Percentiles rank a stretch among this genome's conserved stretches.
phyloP scores from a whole-genome alignment of 148 eudicot species.

The Arctostaphylos glauca region DNA sequence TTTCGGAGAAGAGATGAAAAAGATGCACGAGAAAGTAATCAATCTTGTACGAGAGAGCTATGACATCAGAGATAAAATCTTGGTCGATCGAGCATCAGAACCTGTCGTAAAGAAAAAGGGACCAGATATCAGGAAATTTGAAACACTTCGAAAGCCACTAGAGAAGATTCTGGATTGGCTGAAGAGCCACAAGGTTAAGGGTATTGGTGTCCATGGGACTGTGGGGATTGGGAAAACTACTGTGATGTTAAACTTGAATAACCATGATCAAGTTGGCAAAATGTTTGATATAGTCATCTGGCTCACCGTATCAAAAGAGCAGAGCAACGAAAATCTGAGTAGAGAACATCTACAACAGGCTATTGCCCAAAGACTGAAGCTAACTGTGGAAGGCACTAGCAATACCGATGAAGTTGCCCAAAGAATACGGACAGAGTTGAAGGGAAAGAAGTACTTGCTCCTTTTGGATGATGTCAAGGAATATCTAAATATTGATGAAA shows the following conservation, averaged over 20 bases:
- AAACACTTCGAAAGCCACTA: background rate
- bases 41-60: background rate
- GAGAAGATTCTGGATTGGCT: background rate
- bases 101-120: background rate
- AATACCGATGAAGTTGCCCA: background rate
- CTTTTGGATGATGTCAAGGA: constrained; percentile 25
- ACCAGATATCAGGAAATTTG: background rate
- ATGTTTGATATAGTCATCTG: constrained; percentile 15
- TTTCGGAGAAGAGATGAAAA: background rate
- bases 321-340: constrained; percentile 4
- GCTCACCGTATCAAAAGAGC: constrained; percentile 11
- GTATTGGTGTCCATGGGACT: constrained; percentile 1
- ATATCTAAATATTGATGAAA: background rate
- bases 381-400: background rate
- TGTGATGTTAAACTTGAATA: constrained; percentile 14
- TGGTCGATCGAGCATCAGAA: background rate
- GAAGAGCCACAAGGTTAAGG: background rate
- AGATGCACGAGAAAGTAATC: background rate
- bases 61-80: background rate
- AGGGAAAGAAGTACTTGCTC: constrained; percentile 11
- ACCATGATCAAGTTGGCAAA: constrained; percentile 16
- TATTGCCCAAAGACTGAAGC: constrained; percentile 8
- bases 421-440: background rate
- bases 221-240: constrained; percentile 23
- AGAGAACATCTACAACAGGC: constrained; percentile 1